Conservation (phyloP, 2,329 filamentous ascomycete species). For the Alternaria panax region DNA sequence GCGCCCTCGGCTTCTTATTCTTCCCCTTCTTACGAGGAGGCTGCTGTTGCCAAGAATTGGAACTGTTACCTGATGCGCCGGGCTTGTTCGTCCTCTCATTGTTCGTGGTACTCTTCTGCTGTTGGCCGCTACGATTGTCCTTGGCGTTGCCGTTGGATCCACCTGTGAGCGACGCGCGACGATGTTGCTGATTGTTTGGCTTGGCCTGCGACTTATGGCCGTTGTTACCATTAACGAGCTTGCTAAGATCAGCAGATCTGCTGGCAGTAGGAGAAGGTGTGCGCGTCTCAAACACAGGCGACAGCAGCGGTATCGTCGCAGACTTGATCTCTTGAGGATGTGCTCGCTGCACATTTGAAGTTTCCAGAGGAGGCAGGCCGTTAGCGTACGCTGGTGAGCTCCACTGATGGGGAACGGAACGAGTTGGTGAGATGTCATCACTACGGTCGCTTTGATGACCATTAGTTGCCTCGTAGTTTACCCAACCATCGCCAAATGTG, state of each 20-base stretch:
- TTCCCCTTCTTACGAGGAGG: conserved; percentile 34
- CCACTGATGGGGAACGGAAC: conserved; percentile 41
- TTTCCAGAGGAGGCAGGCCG: conserved; percentile 44
- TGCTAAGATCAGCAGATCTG: conserved; percentile 50
- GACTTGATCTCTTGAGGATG: conserved; percentile 49
- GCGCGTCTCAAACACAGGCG: conserved; percentile 76
- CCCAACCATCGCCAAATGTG: conserved; percentile 36
- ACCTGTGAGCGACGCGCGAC: conserved; percentile 38
- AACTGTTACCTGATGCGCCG: conserved; percentile 18
- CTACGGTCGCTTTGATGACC: conserved; percentile 29
- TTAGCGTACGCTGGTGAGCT: conserved; percentile 38
- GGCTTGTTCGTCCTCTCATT: conserved; percentile 38
- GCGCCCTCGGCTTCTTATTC: conserved; percentile 36
- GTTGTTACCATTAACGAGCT: conserved; percentile 40
- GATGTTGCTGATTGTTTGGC: conserved; percentile 36
- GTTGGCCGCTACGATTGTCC: conserved; percentile 35
- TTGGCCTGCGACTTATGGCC: conserved; percentile 39
- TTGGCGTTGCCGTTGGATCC: conserved; percentile 28
- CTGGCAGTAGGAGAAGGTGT: conserved; percentile 72
- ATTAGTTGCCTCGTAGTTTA: conserved; percentile 37
- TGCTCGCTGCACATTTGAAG: conserved; percentile 55
- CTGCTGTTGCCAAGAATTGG: conserved; percentile 30
- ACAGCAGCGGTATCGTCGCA: conserved; percentile 61
- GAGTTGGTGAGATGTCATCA: conserved; percentile 42
- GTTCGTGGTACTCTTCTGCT: conserved; percentile 27